These are phyloP conservation scores for Yamagishiella unicocca DNA, from an alignment of 139 green algal genomes.

Conservation along the genomic window DNA sequence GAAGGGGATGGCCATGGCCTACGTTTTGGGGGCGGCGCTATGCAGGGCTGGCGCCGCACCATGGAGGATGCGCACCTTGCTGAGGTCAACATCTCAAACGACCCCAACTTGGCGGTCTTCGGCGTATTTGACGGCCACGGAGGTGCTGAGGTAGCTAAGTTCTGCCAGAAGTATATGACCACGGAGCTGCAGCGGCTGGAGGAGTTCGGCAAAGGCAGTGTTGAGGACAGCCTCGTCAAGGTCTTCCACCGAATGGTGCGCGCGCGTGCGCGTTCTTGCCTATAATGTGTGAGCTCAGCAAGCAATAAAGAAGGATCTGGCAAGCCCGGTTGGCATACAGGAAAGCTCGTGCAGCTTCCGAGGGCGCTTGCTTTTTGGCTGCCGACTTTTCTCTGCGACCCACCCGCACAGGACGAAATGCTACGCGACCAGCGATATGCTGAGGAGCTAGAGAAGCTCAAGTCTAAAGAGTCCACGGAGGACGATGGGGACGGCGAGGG, in stretches of 20 bases:
- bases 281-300: too few relatives aligned
- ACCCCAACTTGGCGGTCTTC: slow-evolving; percentile 73
- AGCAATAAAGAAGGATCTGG: too few relatives aligned
- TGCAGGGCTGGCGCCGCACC: slow-evolving; percentile 91
- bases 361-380: not conserved
- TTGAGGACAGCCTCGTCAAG: slow-evolving; percentile 76
- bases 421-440: slow-evolving; percentile 71
- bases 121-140: slow-evolving; percentile 94
- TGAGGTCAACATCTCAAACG: slow-evolving; percentile 49
- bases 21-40: slow-evolving; percentile 78
- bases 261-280: not conserved
- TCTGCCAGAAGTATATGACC: slow-evolving; percentile 86
- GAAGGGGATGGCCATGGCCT: slow-evolving; percentile 66
- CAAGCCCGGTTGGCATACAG: too few relatives aligned
- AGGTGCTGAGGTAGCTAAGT: slow-evolving; percentile 89
- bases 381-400: too few relatives aligned
- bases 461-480: slow-evolving; percentile 62
- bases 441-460: slow-evolving; percentile 71
- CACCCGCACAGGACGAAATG: slow-evolving; percentile 77
- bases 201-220: slow-evolving; percentile 68
- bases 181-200: slow-evolving; percentile 76
- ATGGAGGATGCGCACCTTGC: slow-evolving; percentile 87
- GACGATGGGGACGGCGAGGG: slow-evolving; percentile 60
- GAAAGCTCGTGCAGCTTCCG: too few relatives aligned
- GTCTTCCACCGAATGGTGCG: slow-evolving; percentile 85